These are phyloP conservation scores for Parietaria judaica DNA, from an alignment of 306 rosid genomes.

Conservation along the genomic window DNA sequence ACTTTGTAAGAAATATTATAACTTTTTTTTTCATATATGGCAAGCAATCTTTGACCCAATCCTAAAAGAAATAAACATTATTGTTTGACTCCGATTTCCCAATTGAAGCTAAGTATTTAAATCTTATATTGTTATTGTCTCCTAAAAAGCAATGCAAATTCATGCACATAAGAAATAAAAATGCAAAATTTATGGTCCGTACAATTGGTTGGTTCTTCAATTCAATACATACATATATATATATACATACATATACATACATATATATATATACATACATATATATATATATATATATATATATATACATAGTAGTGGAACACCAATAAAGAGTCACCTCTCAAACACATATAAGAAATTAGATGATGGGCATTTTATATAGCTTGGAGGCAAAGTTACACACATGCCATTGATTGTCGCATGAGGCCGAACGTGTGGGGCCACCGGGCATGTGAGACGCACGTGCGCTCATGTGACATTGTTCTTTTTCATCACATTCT, in stretches of 20 bases:
- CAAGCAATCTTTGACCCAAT: neutral
- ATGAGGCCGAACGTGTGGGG: conserved; percentile 9
- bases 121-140: neutral
- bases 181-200: neutral
- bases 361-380: conserved; percentile 1
- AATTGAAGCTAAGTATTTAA: neutral
- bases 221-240: neutral
- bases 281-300: neutral
- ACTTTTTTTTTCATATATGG: neutral
- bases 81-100: neutral
- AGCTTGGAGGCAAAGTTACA: conserved; percentile 33
- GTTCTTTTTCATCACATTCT: conserved; percentile 20
- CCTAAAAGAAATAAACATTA: neutral
- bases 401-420: conserved; percentile 19
- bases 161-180: neutral
- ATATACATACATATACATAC: too few relatives aligned
- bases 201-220: neutral
- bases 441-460: conserved; percentile 19
- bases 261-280: neutral
- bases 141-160: neutral
- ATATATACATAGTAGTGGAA: conserved; percentile 8
- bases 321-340: conserved; percentile 20
- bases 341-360: neutral
- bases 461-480: conserved; percentile 29
- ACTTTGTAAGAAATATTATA: neutral